phyloP scores from a whole-genome alignment of 2,329 filamentous ascomycete genomes.

The Ceratocystis papillata region DNA sequence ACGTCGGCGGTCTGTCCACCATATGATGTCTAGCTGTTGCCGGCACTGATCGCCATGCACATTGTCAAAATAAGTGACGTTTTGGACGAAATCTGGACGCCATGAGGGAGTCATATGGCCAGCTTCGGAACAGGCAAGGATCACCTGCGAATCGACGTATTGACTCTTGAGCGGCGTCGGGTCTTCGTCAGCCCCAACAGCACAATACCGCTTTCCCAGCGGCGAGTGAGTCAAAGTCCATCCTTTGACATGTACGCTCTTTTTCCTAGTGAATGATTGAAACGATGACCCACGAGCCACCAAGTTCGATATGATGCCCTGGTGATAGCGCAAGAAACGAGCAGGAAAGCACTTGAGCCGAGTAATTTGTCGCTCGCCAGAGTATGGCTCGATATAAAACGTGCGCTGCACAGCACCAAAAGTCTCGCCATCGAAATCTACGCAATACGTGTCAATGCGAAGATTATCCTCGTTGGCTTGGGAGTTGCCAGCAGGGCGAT shows the following conservation, averaged over 20 bases:
- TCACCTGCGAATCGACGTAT: not conserved
- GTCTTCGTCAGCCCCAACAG: not conserved
- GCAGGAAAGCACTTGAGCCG: not conserved
- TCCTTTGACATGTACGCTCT: not conserved
- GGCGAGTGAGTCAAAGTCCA: not conserved
- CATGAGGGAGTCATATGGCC: not conserved
- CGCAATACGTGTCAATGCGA: not conserved
- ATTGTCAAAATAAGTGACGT: not conserved
- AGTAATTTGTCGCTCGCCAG: not conserved
- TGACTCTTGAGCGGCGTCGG: not conserved
- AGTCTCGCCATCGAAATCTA: not conserved
- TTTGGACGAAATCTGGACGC: not conserved
- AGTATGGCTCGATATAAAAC: not conserved
- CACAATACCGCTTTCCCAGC: not conserved
- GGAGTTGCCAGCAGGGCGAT: too few relatives aligned
- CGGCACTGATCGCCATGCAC: not conserved
- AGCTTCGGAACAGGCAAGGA: not conserved
- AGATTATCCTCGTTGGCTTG: not conserved
- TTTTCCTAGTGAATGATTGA: not conserved
- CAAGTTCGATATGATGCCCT: not conserved
- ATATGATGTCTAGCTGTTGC: not conserved
- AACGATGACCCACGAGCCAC: not conserved
- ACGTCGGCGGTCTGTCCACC: not conserved
- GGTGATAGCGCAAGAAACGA: not conserved
- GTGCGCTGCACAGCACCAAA: not conserved